Conservation (phyloP, 768 basidiomycete genomes). For the Ephemerocybe angulata region DNA sequence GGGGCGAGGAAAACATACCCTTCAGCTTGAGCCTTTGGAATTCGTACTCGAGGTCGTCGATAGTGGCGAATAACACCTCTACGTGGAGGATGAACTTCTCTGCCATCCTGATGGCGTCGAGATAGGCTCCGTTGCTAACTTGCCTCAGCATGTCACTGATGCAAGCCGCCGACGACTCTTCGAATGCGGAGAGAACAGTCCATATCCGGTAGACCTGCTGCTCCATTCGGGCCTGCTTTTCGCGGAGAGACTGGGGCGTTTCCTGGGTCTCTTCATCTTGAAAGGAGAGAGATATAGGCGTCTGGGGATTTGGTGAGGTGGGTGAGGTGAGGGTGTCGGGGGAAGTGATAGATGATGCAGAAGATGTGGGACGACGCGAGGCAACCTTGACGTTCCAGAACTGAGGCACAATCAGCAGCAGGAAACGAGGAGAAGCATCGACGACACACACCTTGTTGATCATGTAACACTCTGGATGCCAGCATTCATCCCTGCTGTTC, state of each 20-base stretch:
- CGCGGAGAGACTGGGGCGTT: constrained; percentile 74
- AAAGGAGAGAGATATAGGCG: constrained; percentile 51
- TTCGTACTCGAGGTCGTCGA: constrained; percentile 92
- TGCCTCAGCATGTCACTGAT: constrained; percentile 98
- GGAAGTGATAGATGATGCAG: constrained; percentile 47
- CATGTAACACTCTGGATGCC: constrained; percentile 99
- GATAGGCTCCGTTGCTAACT: constrained; percentile 94
- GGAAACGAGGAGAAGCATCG: neutral
- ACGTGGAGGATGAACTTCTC: constrained; percentile 99
- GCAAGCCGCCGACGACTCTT: constrained; percentile 98
- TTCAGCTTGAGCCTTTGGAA: constrained; percentile 78
- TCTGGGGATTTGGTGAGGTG: constrained; percentile 29
- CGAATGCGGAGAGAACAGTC: constrained; percentile 97
- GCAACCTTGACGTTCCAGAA: constrained; percentile 99
- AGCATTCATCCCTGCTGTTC: constrained; percentile 97
- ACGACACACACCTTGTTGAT: constrained; percentile 82
- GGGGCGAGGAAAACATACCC: constrained; percentile 52
- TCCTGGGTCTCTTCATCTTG: constrained; percentile 78
- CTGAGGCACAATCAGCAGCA: constrained; percentile 35
- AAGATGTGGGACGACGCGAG: constrained; percentile 57
- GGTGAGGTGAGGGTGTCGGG: constrained; percentile 50
- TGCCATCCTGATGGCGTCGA: constrained; percentile 96
- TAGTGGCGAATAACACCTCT: constrained; percentile 93
- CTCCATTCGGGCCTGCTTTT: constrained; percentile 92
- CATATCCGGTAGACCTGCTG: constrained; percentile 97